Evolutionary conservation across 2,329 filamentous ascomycete species (phyloP).

Genomic region (Zymoseptoria crescenta): DNA sequence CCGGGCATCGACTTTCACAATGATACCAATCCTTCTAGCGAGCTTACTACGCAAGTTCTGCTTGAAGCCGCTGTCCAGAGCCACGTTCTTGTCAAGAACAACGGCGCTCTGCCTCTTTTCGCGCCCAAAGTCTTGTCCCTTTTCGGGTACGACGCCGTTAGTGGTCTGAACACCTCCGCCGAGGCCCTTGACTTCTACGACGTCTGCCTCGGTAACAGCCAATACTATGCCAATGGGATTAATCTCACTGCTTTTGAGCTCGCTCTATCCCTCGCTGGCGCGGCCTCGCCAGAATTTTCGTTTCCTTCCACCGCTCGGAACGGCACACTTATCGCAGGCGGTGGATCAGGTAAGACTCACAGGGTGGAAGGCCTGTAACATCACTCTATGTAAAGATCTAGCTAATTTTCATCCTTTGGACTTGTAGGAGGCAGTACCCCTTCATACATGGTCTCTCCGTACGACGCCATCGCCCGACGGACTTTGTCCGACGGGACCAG

Average conservation of each 20-base stretch:
- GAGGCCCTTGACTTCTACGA: background rate
- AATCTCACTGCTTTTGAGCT: background rate
- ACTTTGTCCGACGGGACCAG: constrained; percentile 47
- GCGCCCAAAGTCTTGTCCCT: constrained; percentile 46
- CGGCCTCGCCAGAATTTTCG: background rate
- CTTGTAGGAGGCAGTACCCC: constrained; percentile 25
- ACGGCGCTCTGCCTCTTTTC: constrained; percentile 48
- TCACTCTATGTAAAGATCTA: background rate
- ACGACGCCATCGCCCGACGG: constrained; percentile 28
- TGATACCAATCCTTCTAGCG: constrained; percentile 37
- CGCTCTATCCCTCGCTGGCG: background rate
- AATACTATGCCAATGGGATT: constrained; percentile 4
- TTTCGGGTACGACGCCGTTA: constrained; percentile 51
- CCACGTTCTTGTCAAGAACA: constrained; percentile 59
- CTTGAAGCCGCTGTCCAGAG: constrained; percentile 46
- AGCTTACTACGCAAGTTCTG: constrained; percentile 34
- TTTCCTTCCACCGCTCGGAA: constrained; percentile 2
- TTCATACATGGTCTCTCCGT: constrained; percentile 29
- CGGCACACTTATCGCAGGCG: constrained; percentile 18
- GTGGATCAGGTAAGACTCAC: constrained; percentile 17
- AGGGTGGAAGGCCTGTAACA: constrained; percentile 18
- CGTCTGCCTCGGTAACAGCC: constrained; percentile 8
- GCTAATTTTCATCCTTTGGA: background rate
- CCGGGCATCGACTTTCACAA: constrained; percentile 44
- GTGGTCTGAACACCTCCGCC: background rate